Base-by-base conservation (phyloP, 805 yeast genomes). In the Huiozyma naganishii region DNA sequence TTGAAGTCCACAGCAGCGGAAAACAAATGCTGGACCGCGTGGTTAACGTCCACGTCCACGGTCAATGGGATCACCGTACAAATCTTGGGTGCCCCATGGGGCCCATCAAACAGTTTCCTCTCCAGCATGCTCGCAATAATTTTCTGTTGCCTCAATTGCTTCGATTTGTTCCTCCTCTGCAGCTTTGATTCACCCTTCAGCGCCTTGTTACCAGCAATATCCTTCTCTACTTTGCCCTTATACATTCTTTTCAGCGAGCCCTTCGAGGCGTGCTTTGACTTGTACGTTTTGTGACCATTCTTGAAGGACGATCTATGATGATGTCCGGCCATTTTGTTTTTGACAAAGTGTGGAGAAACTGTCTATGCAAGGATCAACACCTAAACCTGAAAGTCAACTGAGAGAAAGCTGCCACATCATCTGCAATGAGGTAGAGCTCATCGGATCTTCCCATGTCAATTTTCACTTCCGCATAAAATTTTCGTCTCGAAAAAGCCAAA, bases 181-280 rank as follows among this genome's bases (percentile, higher is more conserved):
- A 70, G 55, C 56, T 71, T 75, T n/a, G 73, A 61, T 4, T 57
- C 48, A 10, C 56, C 58, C 46, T 62, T 64, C 42, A 53, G 45
- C 17, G 54, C 53, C 40, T 65, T 66, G 36, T 58, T 50, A 37
- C 42, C 48, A 48, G 68, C 69, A 41, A 69, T 60, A 30, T 75
- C 66, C 54, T 81, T 83, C 58, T 89, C 97, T 32, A 90, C 85
- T 62, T 87, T 89, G 48, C 97, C 97, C 58, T 83, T 89, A 54
- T 69, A 70, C 46, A 77, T 70, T 50, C 86, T 84, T 59, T 88
- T 94, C 55, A 90, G 64, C 32, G 88, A 77, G 47, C 95, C 83
- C 59, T 92, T 92, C 10, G 95, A 77, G 17, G 95, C 76, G 69
- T 92, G 98, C 59, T 80, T 83, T 2, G 95, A 77, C 61, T 92